Evolutionary conservation across 1,284 basidiomycete genomes (phyloP), one percentile per base, ranked within the genome.

Genomic region (Pseudomicrostroma phylloplanum): DNA sequence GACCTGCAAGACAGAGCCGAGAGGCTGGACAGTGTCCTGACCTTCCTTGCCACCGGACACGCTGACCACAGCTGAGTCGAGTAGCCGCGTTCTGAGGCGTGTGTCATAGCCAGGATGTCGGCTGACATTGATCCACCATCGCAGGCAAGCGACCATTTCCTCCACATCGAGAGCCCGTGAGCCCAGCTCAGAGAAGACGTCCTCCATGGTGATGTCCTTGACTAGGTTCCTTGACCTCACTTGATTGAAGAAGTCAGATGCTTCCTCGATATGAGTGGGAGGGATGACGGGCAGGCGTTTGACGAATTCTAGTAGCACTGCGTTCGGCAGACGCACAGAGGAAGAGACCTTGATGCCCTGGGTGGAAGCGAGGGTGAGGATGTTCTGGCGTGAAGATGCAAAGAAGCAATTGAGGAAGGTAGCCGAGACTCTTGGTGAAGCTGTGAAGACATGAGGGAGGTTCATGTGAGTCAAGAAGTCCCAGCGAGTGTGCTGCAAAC

Each of bases 371-470:
- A 98, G 83, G 1, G 87, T 86, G 73, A 96, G 85, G 1, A 80
- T 79, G 13, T 77, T 80, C 64, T 74, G 57, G 76, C 76, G 64
- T 19, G 71, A 68, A 66, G 88, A 90, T 0, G 82, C 80, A 77
- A 96, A 97, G 80, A 97, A 97, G 1, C 88, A 86, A 0, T 84
- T 81, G 79, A 93, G 89, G 63, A 96, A 84, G 12, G 87, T 80
- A n/a, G 81, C 81, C 0, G 90, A 88, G n/a, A 98, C 90, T 56
- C 90, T 85, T 0, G 86, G 80, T 0, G 91, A 92, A 0, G 94
- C n/a, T n/a, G n/a, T n/a, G n/a, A n/a, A n/a, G n/a, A n/a, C n/a
- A n/a, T n/a, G n/a, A n/a, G n/a, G n/a, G n/a, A n/a, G n/a, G n/a
- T n/a, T 96, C 0, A 83, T 96, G 92, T 81, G 97, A 92, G 61